Percentiles rank a stretch among this genome's conserved stretches.
These are phyloP conservation scores for Hypoxylon cercidicola DNA, from an alignment of 495 filamentous ascomycete genomes.

Conservation along the genomic window DNA sequence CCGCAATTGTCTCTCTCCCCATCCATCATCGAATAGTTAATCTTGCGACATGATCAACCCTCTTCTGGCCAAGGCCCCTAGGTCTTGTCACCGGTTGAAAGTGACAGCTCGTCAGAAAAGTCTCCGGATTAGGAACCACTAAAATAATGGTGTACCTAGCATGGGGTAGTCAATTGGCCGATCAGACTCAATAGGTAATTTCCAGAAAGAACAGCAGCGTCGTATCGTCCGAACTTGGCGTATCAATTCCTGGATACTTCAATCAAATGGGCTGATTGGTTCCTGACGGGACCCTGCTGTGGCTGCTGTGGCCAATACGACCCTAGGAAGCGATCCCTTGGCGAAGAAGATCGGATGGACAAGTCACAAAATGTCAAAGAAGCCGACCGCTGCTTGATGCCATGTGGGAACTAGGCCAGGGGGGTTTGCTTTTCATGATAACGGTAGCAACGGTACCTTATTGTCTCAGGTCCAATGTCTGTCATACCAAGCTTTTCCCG, in stretches of 20 bases:
- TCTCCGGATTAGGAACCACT: slow-evolving; percentile 33
- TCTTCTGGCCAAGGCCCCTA: slow-evolving; percentile 22
- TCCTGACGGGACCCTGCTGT: slow-evolving; percentile 21
- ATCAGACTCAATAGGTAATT: slow-evolving; percentile 31
- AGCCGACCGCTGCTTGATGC: slow-evolving; percentile 11
- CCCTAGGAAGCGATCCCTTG: slow-evolving; percentile 46
- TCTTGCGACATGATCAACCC: slow-evolving; percentile 40
- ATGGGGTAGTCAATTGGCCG: slow-evolving; percentile 29
- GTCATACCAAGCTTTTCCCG: slow-evolving; percentile 28
- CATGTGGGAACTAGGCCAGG: slow-evolving; percentile 34
- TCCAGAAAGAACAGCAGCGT: slow-evolving; percentile 37
- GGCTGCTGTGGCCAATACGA: slow-evolving; percentile 33
- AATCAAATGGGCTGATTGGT: slow-evolving; percentile 39
- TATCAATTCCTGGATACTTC: slow-evolving; percentile 30
- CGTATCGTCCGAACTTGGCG: slow-evolving; percentile 34
- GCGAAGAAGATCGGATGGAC: slow-evolving; percentile 40
- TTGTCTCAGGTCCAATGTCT: slow-evolving; percentile 38
- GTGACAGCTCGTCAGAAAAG: slow-evolving; percentile 36
- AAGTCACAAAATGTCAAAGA: slow-evolving; percentile 35
- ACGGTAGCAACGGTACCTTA: neutral
- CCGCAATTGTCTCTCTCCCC: slow-evolving; percentile 29
- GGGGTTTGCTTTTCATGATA: slow-evolving; percentile 16
- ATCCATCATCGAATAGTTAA: slow-evolving; percentile 30
- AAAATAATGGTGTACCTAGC: slow-evolving; percentile 34
- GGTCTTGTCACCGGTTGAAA: slow-evolving; percentile 6